These are phyloP conservation scores for Pseudocercospora eumusae DNA, from an alignment of 2,329 filamentous ascomycete species.

Conservation along the genomic window DNA sequence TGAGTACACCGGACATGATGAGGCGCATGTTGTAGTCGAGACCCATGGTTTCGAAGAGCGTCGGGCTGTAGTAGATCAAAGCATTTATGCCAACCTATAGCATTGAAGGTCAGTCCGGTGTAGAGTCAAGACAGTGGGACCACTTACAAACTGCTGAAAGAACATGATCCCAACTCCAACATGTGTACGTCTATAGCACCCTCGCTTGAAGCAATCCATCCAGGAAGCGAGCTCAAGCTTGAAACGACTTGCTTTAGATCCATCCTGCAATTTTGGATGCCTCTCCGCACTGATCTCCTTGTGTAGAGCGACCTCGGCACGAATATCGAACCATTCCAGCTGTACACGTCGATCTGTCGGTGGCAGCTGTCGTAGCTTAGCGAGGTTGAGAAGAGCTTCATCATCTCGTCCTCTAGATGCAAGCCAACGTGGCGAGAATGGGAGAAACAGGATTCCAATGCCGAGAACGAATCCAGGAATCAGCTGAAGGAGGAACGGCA, in stretches of 20 bases:
- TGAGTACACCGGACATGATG: constrained; percentile 47
- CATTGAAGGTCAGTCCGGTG: neutral
- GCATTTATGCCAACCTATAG: constrained; percentile 44
- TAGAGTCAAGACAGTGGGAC: constrained; percentile 23
- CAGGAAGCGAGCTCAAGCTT: constrained; percentile 51
- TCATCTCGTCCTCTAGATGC: constrained; percentile 36
- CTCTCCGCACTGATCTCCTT: constrained; percentile 46
- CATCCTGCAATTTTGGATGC: constrained; percentile 38
- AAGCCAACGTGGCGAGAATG: constrained; percentile 42
- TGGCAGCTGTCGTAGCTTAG: constrained; percentile 45
- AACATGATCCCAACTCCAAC: constrained; percentile 58
- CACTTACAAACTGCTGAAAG: constrained; percentile 53
- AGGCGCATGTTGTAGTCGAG: constrained; percentile 42
- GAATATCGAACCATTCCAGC: constrained; percentile 56
- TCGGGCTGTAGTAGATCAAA: constrained; percentile 54
- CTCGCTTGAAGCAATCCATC: constrained; percentile 51
- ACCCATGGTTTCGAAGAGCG: constrained; percentile 47
- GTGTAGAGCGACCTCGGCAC: constrained; percentile 57
- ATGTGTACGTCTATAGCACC: constrained; percentile 51
- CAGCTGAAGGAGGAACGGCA: constrained; percentile 54
- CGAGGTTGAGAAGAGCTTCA: constrained; percentile 36
- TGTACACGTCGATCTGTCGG: constrained; percentile 53
- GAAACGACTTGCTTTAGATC: constrained; percentile 34
- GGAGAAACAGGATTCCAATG: constrained; percentile 39
- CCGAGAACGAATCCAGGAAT: constrained; percentile 38